Percentiles rank a stretch among this genome's conserved stretches.
These are phyloP conservation scores for Aegilops longissima DNA, from an alignment of 176 grass and related monocot genomes.

Conservation along the genomic window DNA sequence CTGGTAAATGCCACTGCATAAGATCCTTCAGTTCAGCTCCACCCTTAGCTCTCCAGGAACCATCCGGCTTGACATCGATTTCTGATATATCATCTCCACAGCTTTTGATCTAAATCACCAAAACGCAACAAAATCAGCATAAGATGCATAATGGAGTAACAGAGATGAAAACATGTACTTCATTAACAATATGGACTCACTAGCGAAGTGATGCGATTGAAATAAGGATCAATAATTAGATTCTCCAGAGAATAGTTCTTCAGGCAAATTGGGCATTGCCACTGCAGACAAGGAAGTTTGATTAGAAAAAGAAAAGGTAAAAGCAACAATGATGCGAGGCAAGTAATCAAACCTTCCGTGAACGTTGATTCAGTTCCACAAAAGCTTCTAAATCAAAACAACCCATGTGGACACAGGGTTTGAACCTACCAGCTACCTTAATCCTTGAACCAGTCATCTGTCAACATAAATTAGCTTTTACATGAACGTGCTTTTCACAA, in stretches of 20 bases:
- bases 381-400: slow-evolving; percentile 98
- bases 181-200: slow-evolving; percentile 49
- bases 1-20: slow-evolving; percentile 82
- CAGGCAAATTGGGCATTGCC: slow-evolving; percentile 96
- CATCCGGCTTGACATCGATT: slow-evolving; percentile 82
- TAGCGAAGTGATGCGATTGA: slow-evolving; percentile 85
- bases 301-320: slow-evolving; percentile 1
- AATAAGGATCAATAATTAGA: slow-evolving; percentile 93
- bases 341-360: slow-evolving; percentile 71
- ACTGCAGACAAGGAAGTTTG: slow-evolving; percentile 56
- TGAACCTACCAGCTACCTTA: slow-evolving; percentile 86
- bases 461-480: slow-evolving; percentile 28
- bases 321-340: neutral
- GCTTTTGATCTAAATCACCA: slow-evolving; percentile 59
- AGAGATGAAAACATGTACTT: neutral
- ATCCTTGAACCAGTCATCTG: slow-evolving; percentile 90
- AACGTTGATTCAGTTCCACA: slow-evolving; percentile 73
- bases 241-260: slow-evolving; percentile 77
- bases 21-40: slow-evolving; percentile 55
- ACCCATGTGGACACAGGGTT: slow-evolving; percentile 83
- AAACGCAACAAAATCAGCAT: slow-evolving; percentile 37
- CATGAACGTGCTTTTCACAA: slow-evolving; percentile 15
- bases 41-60: slow-evolving; percentile 80
- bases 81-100: slow-evolving; percentile 68
- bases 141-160: slow-evolving; percentile 8